Base-by-base conservation (phyloP, 1,284 basidiomycete species). In the Chalciporus sp. region DNA sequence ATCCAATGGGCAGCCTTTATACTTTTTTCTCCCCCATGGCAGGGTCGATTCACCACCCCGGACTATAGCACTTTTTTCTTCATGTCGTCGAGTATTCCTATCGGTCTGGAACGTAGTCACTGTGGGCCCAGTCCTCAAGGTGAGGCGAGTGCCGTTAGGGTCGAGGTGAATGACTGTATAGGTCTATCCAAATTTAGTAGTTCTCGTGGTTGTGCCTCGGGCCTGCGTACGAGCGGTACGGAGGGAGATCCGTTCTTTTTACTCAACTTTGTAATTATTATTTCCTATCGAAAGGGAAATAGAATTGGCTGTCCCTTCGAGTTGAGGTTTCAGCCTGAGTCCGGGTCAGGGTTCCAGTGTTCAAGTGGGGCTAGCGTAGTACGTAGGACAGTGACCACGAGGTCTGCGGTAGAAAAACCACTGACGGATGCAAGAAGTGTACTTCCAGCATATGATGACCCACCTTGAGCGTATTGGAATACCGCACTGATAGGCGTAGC, bases 1-100 rank as follows among this genome's bases (percentile, higher is more conserved):
- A 35, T 35, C 2, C 8, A 20, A 39, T 4, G 35, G 45, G 33
- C 46, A 10, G 43, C 29, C 46, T 59, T 60, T 60, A 60, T 60
- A 61, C 41, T 26, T 35, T 57, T 51, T 42, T 16, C 19, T 2
- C 16, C 8, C 12, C 35, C 17, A 37, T 16, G 16, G 9, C 12
- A 19, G 27, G 47, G 37, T n/a, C 26, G 16, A 39, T 39, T 8
- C 9, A 39, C 39, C 12, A 9, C 33, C 8, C 37, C 39, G 23
- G 23, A 23, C 23, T 7, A 29, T n/a, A 27, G 35, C 23, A 6
- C 14, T 48, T 41, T 48, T 48, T 40, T 47, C 26, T 19, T 26
- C 28, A 28, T 19, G 23, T 40, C 12, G 23, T 48, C 16, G 37
- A 26, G 33, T 31, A 28, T 45, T 19, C 3, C 11, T 45, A 19